Conservation (phyloP, 257 asterid species). For the Schizonepeta tenuifolia region DNA sequence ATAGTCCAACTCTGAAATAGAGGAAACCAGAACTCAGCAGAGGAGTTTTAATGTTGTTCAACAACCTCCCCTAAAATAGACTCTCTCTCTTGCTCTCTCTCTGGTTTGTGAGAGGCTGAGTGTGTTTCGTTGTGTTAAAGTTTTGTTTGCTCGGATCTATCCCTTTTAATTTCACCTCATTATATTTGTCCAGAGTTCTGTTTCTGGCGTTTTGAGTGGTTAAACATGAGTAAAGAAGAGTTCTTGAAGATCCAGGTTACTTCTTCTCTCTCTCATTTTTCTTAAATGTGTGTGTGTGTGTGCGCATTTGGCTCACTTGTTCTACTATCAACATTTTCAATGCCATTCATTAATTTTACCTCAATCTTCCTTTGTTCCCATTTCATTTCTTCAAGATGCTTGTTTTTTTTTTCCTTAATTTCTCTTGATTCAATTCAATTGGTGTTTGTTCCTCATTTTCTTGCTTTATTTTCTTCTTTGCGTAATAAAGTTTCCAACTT, state of each 20-base stretch:
- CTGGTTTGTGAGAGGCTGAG: conserved; percentile 29
- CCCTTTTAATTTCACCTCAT: conserved; percentile 29
- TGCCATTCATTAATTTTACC: neutral
- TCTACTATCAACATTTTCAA: neutral
- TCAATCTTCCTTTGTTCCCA: neutral
- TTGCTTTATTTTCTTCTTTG: conserved; percentile 5
- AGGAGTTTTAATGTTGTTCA: conserved; percentile 61
- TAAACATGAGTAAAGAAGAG: conserved; percentile 89
- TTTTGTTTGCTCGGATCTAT: conserved; percentile 57
- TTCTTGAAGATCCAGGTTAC: conserved; percentile 94
- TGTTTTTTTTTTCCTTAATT: neutral
- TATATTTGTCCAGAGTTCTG: conserved; percentile 26
- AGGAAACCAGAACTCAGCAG: conserved; percentile 46
- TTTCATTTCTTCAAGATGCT: neutral
- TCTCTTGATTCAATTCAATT: conserved; percentile 25
- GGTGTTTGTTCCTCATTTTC: neutral
- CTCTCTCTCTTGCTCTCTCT: conserved; percentile 29
- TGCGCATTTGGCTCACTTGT: neutral
- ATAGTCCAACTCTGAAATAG: conserved; percentile 61
- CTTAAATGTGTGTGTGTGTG: neutral
- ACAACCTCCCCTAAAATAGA: conserved; percentile 46
- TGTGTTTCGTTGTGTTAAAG: conserved; percentile 22
- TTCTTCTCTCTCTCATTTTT: conserved; percentile 18
- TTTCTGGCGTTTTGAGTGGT: conserved; percentile 32
- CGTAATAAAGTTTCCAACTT: conserved; percentile 47